A percentile compares a stretch with the other conserved stretches of the same genome.
Conservation (phyloP, 306 rosid genomes). For the Oemleria cerasiformis region DNA sequence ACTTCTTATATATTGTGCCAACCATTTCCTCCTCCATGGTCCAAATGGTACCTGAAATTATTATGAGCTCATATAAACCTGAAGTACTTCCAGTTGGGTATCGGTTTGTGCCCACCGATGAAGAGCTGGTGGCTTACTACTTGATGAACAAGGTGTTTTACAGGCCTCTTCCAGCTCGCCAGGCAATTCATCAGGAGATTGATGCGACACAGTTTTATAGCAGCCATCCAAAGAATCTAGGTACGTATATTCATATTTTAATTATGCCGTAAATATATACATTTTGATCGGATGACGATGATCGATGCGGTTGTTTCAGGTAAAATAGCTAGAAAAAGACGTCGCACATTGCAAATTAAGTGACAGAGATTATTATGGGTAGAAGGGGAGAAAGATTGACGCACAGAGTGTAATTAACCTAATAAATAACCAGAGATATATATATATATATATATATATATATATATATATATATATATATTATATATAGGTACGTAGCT, state of each 20-base stretch:
- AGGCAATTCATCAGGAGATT: conserved; percentile 1
- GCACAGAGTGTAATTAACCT: too few relatives aligned
- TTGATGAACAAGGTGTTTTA: conserved; percentile 8
- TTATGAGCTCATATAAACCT: background rate
- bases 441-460: background rate
- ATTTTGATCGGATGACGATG: too few relatives aligned
- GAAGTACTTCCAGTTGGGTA: conserved; percentile 11
- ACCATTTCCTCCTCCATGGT: too few relatives aligned
- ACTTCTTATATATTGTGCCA: too few relatives aligned
- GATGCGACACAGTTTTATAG: conserved; percentile 3
- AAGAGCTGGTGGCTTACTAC: conserved; percentile 6
- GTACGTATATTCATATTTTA: background rate
- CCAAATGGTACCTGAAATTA: too few relatives aligned
- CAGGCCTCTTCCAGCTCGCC: background rate
- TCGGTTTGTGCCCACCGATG: conserved; percentile 19
- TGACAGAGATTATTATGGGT: too few relatives aligned
- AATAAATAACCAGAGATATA: too few relatives aligned
- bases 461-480: background rate
- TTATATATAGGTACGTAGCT: background rate
- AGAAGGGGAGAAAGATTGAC: too few relatives aligned
- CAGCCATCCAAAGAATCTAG: conserved; percentile 16
- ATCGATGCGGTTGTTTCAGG: too few relatives aligned
- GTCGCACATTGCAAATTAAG: too few relatives aligned
- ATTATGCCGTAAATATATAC: too few relatives aligned
- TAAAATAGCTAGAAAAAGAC: too few relatives aligned